Percentiles rank a stretch among this genome's conserved stretches.
phyloP scores from a whole-genome alignment of 2,329 filamentous ascomycete species.

The Aspergillus jensenii region DNA sequence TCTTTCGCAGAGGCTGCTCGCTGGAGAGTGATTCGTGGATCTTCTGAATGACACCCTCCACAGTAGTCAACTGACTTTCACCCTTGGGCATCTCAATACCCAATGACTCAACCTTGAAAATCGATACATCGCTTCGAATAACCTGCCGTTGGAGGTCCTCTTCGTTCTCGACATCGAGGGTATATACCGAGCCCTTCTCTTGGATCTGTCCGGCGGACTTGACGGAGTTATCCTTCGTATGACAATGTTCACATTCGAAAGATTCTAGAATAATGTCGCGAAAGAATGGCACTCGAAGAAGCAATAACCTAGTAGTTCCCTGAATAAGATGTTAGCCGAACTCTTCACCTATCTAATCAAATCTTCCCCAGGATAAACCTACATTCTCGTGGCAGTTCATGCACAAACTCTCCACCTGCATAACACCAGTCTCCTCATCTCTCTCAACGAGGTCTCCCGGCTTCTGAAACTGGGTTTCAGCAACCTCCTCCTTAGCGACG shows the following conservation, averaged over 20 bases:
- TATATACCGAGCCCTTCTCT: slow-evolving; percentile 80
- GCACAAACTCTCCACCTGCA: slow-evolving; percentile 68
- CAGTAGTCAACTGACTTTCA: slow-evolving; percentile 86
- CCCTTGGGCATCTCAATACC: slow-evolving; percentile 92
- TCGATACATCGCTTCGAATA: slow-evolving; percentile 85
- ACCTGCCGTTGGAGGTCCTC: slow-evolving; percentile 82
- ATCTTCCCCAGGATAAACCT: slow-evolving; percentile 44
- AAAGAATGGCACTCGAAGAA: slow-evolving; percentile 95
- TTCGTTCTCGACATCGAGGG: slow-evolving; percentile 70
- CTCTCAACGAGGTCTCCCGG: slow-evolving; percentile 39
- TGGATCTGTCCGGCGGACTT: slow-evolving; percentile 91
- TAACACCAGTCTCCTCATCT: slow-evolving; percentile 44
- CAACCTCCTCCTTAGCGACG: slow-evolving; percentile 15
- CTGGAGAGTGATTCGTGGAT: slow-evolving; percentile 78
- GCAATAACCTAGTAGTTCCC: slow-evolving; percentile 81
- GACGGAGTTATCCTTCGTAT: slow-evolving; percentile 88
- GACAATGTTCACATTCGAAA: slow-evolving; percentile 87
- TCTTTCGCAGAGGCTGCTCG: slow-evolving; percentile 79
- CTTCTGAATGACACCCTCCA: slow-evolving; percentile 80
- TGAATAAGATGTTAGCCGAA: slow-evolving; percentile 37
- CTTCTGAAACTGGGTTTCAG: slow-evolving; percentile 38
- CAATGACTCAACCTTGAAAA: slow-evolving; percentile 84
- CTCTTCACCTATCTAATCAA: not conserved
- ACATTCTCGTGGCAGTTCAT: slow-evolving; percentile 85
- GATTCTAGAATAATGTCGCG: slow-evolving; percentile 97